phyloP scores from a whole-genome alignment of 1,284 basidiomycete species.

The Pseudozyma hubeiensis region DNA sequence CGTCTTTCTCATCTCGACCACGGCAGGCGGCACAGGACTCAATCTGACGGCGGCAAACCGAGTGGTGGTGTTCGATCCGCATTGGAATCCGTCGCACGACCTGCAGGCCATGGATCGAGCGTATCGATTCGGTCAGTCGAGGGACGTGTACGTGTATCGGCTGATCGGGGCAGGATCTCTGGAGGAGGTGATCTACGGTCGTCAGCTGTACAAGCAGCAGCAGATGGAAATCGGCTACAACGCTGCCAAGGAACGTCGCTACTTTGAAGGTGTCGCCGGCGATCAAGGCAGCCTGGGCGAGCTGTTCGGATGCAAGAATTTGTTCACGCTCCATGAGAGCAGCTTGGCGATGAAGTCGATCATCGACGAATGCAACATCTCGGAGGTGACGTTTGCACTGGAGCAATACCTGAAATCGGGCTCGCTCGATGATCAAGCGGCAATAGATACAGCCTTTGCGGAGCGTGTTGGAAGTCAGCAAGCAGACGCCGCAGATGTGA shows the following conservation, averaged over 20 bases:
- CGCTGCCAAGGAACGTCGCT: conserved; percentile 71
- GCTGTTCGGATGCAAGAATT: conserved; percentile 83
- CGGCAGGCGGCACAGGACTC: conserved; percentile 80
- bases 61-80: conserved; percentile 87
- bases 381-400: conserved; percentile 39
- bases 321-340: conserved; percentile 81
- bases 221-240: conserved; percentile 85
- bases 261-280: conserved; percentile 83
- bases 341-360: conserved; percentile 46
- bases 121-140: conserved; percentile 71
- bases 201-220: conserved; percentile 89
- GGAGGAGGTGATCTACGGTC: conserved; percentile 75
- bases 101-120: conserved; percentile 87
- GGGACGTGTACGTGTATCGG: conserved; percentile 56
- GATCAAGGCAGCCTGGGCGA: conserved; percentile 80
- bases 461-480: conserved; percentile 22
- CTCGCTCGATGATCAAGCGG: conserved; percentile 15
- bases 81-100: conserved; percentile 83
- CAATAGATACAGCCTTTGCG: conserved; percentile 18
- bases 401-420: conserved; percentile 27
- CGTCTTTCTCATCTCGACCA: conserved; percentile 86
- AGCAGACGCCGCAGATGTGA: conserved; percentile 1
- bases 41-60: conserved; percentile 91
- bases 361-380: conserved; percentile 55
- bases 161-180: conserved; percentile 56